These are phyloP conservation scores for Pyrus hybrid DNA, from an alignment of 331 rosid genomes.

Conservation along the genomic window DNA sequence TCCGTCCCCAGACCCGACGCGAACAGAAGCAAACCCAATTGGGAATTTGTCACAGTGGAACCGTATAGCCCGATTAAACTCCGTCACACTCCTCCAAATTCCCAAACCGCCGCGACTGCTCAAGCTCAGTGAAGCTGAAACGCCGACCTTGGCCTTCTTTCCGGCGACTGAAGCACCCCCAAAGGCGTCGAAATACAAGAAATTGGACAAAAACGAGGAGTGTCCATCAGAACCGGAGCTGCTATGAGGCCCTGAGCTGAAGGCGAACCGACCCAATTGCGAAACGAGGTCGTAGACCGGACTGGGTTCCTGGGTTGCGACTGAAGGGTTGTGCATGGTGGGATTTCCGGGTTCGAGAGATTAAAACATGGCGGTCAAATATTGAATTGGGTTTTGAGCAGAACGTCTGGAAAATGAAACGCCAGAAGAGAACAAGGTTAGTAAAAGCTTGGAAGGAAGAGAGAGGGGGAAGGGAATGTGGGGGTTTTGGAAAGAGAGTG, in stretches of 20 bases:
- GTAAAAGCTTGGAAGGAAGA: neutral
- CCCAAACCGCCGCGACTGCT: constrained; percentile 22
- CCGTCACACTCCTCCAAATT: constrained; percentile 34
- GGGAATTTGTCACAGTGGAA: constrained; percentile 67
- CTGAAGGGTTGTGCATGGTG: constrained; percentile 48
- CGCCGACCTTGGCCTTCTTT: constrained; percentile 25
- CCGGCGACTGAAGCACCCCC: neutral
- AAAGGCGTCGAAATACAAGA: constrained; percentile 26
- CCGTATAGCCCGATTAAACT: constrained; percentile 61
- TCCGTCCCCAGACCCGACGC: constrained; percentile 19
- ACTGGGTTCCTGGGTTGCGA: constrained; percentile 35
- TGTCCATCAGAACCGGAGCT: constrained; percentile 26
- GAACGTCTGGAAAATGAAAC: neutral
- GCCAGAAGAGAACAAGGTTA: neutral
- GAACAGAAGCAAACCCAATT: constrained; percentile 76
- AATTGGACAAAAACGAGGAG: constrained; percentile 37
- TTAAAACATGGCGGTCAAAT: constrained; percentile 5
- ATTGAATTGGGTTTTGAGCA: constrained; percentile 1
- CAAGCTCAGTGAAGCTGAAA: constrained; percentile 50
- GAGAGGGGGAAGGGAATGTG: neutral
- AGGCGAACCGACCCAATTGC: constrained; percentile 44
- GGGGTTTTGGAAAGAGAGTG: neutral
- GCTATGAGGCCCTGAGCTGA: constrained; percentile 26
- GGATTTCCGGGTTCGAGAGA: neutral
- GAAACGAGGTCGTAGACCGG: constrained; percentile 42